phyloP scores from a whole-genome alignment of 2,329 filamentous ascomycete species.

The Xenoacremonium recifei region DNA sequence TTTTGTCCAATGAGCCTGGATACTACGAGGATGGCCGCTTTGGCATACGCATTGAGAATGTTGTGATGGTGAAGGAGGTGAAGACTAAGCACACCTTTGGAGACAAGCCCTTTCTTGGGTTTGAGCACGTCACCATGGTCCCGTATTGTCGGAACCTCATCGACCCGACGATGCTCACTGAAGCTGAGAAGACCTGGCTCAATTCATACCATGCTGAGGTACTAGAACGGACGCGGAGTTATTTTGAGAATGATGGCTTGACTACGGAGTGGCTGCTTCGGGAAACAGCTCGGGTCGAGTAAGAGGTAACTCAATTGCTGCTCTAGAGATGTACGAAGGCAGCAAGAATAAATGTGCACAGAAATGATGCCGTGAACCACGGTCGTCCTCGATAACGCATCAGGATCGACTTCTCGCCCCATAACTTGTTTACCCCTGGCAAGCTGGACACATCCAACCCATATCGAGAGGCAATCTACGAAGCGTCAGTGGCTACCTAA shows the following conservation, averaged over 20 bases:
- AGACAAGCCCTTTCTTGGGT: slow-evolving; percentile 90
- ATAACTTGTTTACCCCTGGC: slow-evolving; percentile 35
- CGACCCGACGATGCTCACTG: slow-evolving; percentile 68
- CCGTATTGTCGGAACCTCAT: slow-evolving; percentile 91
- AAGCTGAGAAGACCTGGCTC: slow-evolving; percentile 78
- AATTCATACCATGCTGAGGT: slow-evolving; percentile 84
- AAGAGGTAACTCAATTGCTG: slow-evolving; percentile 1
- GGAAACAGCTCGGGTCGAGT: slow-evolving; percentile 69
- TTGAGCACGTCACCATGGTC: slow-evolving; percentile 97
- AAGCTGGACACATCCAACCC: slow-evolving; percentile 40
- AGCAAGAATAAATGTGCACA: slow-evolving; percentile 69
- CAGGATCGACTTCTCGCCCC: slow-evolving; percentile 40
- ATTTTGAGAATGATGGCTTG: slow-evolving; percentile 70
- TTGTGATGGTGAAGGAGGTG: slow-evolving; percentile 87
- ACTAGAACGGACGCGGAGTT: slow-evolving; percentile 74
- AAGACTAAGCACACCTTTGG: slow-evolving; percentile 85
- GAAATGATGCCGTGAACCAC: slow-evolving; percentile 68
- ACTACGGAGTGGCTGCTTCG: slow-evolving; percentile 80
- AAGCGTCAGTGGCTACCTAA: slow-evolving; percentile 11
- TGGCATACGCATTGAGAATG: slow-evolving; percentile 94
- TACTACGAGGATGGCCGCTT: slow-evolving; percentile 97
- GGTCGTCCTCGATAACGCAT: slow-evolving; percentile 55
- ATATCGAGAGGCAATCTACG: slow-evolving; percentile 42
- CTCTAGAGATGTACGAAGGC: slow-evolving; percentile 45
- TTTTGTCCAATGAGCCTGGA: slow-evolving; percentile 93